These are phyloP conservation scores for Cyclanthera cordifolia DNA, from an alignment of 306 rosid genomes.

Conservation along the genomic window DNA sequence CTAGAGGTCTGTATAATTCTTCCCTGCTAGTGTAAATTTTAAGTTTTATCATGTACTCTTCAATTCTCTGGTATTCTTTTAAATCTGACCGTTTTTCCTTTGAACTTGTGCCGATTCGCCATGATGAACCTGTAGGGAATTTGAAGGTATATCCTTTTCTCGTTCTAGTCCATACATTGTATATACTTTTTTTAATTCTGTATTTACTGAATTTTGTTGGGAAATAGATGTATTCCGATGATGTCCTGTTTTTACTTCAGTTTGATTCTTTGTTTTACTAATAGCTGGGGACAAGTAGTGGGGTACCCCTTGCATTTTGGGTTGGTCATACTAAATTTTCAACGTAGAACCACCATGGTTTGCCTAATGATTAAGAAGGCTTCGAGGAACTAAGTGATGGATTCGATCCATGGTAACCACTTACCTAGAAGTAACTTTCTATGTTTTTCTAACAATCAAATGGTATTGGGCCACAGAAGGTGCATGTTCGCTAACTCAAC, in stretches of 20 bases:
- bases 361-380: too few relatives aligned
- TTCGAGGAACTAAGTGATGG: too few relatives aligned
- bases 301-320: too few relatives aligned
- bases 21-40: slow-evolving; percentile 14
- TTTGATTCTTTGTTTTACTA: not conserved
- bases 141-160: slow-evolving; percentile 53
- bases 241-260: not conserved
- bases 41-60: slow-evolving; percentile 11
- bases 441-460: too few relatives aligned
- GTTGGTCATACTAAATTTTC: too few relatives aligned
- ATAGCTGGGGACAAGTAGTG: not conserved
- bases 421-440: too few relatives aligned
- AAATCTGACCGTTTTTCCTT: slow-evolving; percentile 19
- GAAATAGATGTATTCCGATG: not conserved
- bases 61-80: slow-evolving; percentile 13
- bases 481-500: too few relatives aligned
- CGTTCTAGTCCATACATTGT: slow-evolving; percentile 12
- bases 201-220: not conserved
- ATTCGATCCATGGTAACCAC: too few relatives aligned
- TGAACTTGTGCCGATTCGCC: slow-evolving; percentile 23
- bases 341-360: too few relatives aligned
- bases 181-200: not conserved
- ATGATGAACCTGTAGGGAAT: slow-evolving; percentile 37
- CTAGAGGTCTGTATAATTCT: slow-evolving; percentile 40
- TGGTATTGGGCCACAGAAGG: too few relatives aligned